phyloP scores from a whole-genome alignment of 768 basidiomycete genomes.

The Mrakia hoshinonis region DNA sequence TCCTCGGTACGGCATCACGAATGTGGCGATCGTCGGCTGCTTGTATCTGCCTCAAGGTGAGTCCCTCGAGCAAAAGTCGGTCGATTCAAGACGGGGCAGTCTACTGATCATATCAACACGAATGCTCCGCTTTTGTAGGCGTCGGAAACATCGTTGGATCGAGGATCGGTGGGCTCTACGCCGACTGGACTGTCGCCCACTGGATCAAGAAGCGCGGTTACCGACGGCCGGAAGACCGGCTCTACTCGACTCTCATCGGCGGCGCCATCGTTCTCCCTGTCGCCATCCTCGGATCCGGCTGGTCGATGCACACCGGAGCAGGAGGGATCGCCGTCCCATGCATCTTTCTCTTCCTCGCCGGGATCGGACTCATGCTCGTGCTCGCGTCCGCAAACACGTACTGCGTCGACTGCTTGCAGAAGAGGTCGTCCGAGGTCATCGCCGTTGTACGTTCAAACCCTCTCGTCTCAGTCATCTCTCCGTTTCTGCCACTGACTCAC shows the following conservation, averaged over 20 bases:
- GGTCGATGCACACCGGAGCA: slow-evolving; percentile 17
- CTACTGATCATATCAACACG: no score
- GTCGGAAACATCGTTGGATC: slow-evolving; percentile 40
- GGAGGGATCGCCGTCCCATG: slow-evolving; percentile 38
- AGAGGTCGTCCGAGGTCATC: slow-evolving; percentile 32
- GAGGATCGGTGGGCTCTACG: slow-evolving; percentile 36
- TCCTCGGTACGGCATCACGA: slow-evolving; percentile 39
- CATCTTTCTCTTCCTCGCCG: slow-evolving; percentile 35
- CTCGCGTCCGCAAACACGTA: slow-evolving; percentile 38
- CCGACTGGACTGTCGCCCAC: slow-evolving; percentile 35
- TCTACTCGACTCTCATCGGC: slow-evolving; percentile 36
- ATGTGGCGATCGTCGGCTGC: slow-evolving; percentile 39
- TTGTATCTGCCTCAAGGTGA: slow-evolving; percentile 40
- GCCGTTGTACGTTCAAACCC: slow-evolving; percentile 25
- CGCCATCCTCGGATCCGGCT: slow-evolving; percentile 30
- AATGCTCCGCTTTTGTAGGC: no score
- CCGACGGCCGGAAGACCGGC: slow-evolving; percentile 41
- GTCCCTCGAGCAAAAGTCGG: no score
- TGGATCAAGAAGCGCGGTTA: slow-evolving; percentile 39
- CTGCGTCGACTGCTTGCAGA: slow-evolving; percentile 33
- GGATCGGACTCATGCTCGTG: slow-evolving; percentile 36
- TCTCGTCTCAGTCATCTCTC: not conserved
- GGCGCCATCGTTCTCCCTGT: slow-evolving; percentile 36
- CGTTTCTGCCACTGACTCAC: not conserved
- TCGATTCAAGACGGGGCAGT: no score